These are phyloP conservation scores for Kwoniella sp. DNA, from an alignment of 768 basidiomycete genomes.

Conservation along the genomic window DNA sequence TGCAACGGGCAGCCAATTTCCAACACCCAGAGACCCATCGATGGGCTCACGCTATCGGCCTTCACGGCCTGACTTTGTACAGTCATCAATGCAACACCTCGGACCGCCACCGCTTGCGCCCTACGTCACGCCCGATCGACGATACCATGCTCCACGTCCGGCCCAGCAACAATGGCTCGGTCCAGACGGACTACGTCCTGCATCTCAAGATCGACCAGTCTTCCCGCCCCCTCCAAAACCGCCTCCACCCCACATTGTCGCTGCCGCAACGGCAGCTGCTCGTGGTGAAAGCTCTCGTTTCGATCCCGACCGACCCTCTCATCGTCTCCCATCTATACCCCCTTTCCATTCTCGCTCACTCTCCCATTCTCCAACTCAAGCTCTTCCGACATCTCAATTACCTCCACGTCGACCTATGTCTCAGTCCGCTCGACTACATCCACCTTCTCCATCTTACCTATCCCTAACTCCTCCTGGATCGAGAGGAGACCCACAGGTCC, in stretches of 20 bases:
- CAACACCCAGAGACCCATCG: not conserved
- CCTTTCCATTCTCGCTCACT: not conserved
- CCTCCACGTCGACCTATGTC: constrained; percentile 2
- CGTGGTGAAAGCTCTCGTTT: not conserved
- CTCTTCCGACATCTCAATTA: not conserved
- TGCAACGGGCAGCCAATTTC: not conserved
- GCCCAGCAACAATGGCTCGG: constrained; percentile 8
- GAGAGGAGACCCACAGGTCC: not conserved
- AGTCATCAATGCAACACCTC: constrained; percentile 1
- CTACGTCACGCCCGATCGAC: constrained; percentile 12
- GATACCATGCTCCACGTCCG: constrained; percentile 6
- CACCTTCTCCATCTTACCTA: not conserved
- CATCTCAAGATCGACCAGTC: not conserved
- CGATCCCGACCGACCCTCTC: not conserved
- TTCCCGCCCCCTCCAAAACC: constrained; percentile 13
- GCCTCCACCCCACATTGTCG: constrained; percentile 15
- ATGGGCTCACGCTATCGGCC: constrained; percentile 8
- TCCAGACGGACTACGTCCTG: constrained; percentile 1
- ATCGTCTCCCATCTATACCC: not conserved
- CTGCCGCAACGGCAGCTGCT: not conserved
- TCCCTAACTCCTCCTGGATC: not conserved
- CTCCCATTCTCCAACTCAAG: constrained; percentile 5
- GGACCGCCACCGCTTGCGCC: constrained; percentile 17
- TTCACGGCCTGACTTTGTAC: constrained; percentile 1
- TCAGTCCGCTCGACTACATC: not conserved